Percentiles rank a stretch among this genome's conserved stretches.
Conservation (phyloP, 1,284 basidiomycete genomes). For the Cutaneotrichosporon sp. region DNA sequence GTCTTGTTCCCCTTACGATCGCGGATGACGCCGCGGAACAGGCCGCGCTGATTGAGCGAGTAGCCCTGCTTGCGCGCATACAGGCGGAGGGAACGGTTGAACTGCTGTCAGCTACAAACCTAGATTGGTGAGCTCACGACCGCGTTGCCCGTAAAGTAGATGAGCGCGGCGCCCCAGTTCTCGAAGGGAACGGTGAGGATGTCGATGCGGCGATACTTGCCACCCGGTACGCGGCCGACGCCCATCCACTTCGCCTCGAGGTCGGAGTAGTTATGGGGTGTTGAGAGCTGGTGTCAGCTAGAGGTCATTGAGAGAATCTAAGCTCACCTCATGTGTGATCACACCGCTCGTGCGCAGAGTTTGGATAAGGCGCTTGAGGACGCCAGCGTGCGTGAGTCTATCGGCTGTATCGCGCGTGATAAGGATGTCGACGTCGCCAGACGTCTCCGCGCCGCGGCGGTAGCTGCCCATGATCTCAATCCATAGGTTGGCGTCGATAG, state of each 20-base stretch:
- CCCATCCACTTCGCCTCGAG: constrained; percentile 78
- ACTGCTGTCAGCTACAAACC: constrained; percentile 56
- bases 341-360: constrained; percentile 63
- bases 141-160: constrained; percentile 85
- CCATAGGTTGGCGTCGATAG: constrained; percentile 68
- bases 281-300: constrained; percentile 33
- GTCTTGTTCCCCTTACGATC: constrained; percentile 64
- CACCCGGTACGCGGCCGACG: constrained; percentile 59
- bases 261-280: constrained; percentile 63
- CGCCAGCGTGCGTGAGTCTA: constrained; percentile 69
- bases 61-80: constrained; percentile 79
- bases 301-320: background rate
- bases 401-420: constrained; percentile 72
- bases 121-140: constrained; percentile 60
- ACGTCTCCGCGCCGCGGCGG: constrained; percentile 70
- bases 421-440: constrained; percentile 86
- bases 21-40: constrained; percentile 70
- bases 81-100: constrained; percentile 81
- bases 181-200: constrained; percentile 74
- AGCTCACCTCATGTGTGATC: constrained; percentile 68
- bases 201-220: constrained; percentile 69
- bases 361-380: constrained; percentile 57
- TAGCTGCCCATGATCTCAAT: constrained; percentile 89
- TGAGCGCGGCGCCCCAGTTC: constrained; percentile 73
- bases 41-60: constrained; percentile 78